Conservation (phyloP, 1,139 yeast species). For the Arxiozyma heterogenica region DNA sequence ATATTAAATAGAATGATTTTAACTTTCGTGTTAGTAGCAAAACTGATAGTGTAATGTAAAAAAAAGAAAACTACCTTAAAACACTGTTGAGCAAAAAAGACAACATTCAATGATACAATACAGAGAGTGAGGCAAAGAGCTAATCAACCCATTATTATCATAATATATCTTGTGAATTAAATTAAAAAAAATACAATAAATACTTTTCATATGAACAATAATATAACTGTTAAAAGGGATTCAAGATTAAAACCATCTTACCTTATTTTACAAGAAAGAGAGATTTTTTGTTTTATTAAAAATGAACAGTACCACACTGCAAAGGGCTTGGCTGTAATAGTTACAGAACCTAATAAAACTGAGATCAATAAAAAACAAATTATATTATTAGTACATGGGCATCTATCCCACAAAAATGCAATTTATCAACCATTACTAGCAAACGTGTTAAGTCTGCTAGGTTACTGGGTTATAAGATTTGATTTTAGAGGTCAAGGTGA, state of each 20-base stretch:
- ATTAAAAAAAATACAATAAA: background rate
- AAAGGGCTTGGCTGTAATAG: background rate
- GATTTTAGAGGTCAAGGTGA: slow-evolving; percentile 85
- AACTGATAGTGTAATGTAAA: no score
- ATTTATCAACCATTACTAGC: slow-evolving; percentile 64
- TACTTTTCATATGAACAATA: background rate
- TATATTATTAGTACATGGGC: slow-evolving; percentile 59
- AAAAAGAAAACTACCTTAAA: background rate
- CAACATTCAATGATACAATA: no score
- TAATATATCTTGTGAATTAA: background rate
- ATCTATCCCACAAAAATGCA: slow-evolving; percentile 75
- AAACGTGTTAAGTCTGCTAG: slow-evolving; percentile 48
- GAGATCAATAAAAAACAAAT: slow-evolving; percentile 17
- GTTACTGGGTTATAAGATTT: slow-evolving; percentile 58
- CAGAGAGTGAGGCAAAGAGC: no score
- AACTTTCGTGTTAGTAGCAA: no score
- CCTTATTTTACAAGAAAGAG: background rate
- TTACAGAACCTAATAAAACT: background rate
- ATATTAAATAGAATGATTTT: no score
- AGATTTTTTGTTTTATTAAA: background rate
- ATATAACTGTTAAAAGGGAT: background rate
- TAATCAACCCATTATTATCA: no score
- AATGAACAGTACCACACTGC: background rate
- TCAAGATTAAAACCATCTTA: background rate
- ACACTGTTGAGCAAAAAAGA: no score